Base-by-base conservation (phyloP, 2,329 filamentous ascomycete species). In the Sarocladiaceae sp. region DNA sequence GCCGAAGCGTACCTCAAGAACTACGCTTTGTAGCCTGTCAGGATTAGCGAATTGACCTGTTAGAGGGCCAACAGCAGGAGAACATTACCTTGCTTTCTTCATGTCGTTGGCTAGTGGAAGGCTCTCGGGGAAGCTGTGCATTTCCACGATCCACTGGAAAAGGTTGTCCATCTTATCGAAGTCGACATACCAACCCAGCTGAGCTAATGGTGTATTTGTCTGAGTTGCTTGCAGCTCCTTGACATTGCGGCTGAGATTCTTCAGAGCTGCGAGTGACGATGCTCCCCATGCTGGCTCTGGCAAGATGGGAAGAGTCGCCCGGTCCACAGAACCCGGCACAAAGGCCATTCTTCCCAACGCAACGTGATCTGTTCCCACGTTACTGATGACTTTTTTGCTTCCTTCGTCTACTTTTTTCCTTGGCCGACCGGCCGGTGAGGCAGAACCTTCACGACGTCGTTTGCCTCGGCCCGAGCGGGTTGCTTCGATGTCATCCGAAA, bases 61-160 rank as follows among this genome's bases (percentile, higher is more conserved):
- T n/a, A n/a, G n/a, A n/a, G n/a, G n/a, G n/a, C n/a, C n/a, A n/a
- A n/a, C n/a, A n/a, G n/a, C n/a, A n/a, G n/a, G n/a, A n/a, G n/a
- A n/a, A n/a, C n/a, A n/a, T n/a, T n/a, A n/a, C n/a, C n/a, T n/a
- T n/a, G n/a, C n/a, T n/a, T n/a, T n/a, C 64, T 84, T 82, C 82
- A 96, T 90, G 62, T 96, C 91, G 51, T 78, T 64, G 0, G 87
- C 84, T 1, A 97, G 73, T 1, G 87, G 88, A 0, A 94, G 74
- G 1, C 71, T 65, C 0, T 71, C 57, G 22, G 90, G 86, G 61
- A 96, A 96, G 39, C 86, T 89, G 65, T 96, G 92, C 1, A 97
- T 73, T 65, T 96, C 88, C 5, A 95, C 84, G 54, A 96, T 90
- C 91, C 91, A 96, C 62, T 95, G 90, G 62, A 94, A 96, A 56